Percentiles rank a stretch among this genome's conserved stretches.
Conservation (phyloP, 2,329 filamentous ascomycete genomes). For the Achaetomium macrosporum region DNA sequence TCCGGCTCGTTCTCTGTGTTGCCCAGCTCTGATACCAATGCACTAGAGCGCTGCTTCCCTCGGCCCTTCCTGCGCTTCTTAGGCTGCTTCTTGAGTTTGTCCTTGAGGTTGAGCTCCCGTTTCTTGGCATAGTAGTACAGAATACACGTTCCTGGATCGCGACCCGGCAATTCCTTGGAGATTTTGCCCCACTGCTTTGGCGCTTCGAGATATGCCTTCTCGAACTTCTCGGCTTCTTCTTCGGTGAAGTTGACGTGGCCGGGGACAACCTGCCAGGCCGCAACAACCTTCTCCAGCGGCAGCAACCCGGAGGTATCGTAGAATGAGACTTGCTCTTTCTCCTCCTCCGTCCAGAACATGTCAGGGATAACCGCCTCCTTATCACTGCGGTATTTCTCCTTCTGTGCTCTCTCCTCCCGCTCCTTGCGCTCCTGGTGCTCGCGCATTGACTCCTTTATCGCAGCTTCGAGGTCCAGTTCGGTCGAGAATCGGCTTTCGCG, state of each 20-base stretch:
- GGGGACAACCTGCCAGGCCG: conserved; percentile 65
- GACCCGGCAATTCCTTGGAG: conserved; percentile 58
- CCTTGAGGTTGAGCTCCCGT: conserved; percentile 68
- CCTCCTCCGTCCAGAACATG: conserved; percentile 59
- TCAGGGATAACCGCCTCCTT: conserved; percentile 71
- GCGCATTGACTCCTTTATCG: conserved; percentile 64
- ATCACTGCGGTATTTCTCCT: conserved; percentile 66
- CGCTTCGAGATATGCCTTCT: conserved; percentile 66
- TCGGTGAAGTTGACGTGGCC: conserved; percentile 69
- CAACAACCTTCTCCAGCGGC: conserved; percentile 60
- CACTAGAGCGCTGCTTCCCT: conserved; percentile 55
- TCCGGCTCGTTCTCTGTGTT: conserved; percentile 53
- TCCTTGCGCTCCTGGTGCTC: conserved; percentile 67
- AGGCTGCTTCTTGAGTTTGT: conserved; percentile 62
- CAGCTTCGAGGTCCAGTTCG: conserved; percentile 67
- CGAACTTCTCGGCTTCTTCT: conserved; percentile 64
- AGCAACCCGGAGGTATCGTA: conserved; percentile 61
- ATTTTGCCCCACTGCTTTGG: conserved; percentile 81
- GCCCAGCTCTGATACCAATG: conserved; percentile 60
- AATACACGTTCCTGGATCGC: conserved; percentile 74
- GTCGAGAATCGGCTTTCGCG: conserved; percentile 50
- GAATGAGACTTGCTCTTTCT: conserved; percentile 54
- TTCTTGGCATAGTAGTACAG: conserved; percentile 82
- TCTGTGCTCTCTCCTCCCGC: conserved; percentile 56
- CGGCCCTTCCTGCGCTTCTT: conserved; percentile 53